Evolutionary conservation across 2,329 filamentous ascomycete species (phyloP), one percentile per base, ranked within the genome.

Genomic region (Diaporthe destruens): DNA sequence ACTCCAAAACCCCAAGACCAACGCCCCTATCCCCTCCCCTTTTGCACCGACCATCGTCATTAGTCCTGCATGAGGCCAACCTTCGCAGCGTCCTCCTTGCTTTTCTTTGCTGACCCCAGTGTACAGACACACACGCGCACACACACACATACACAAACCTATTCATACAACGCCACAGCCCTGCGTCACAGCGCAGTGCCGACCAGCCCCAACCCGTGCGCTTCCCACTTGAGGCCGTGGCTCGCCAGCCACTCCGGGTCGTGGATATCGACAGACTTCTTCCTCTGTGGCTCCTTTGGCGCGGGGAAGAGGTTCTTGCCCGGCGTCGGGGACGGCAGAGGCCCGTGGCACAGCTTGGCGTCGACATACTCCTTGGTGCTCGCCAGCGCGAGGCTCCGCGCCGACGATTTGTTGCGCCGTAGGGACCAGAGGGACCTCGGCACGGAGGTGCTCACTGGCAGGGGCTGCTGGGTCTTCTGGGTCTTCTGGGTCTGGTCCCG

Each of bases 191-290:
- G 47, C 18, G 59, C 61, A n/a, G 69, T 39, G 32, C 54, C 71
- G 32, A 68, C 47, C 56, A 71, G 12, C 25, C 72, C 69, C 36
- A 71, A 18, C 18, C 61, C 69, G 11, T 49, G 69, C 12, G 47
- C 61, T 55, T 71, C 63, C 72, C 72, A 73, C 36, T 69, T 68
- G 39, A 73, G 39, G 12, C 72, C 72, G 47, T 73, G 69, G 25
- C 54, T 71, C 29, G 47, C 69, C 61, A 73, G 49, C 72, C 72
- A 71, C 23, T 53, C 61, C 36, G 54, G 69, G 23, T 69, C 72
- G 36, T 73, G 72, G 16, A 73, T 68, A 32, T 71, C 69, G 29
- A 71, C 65, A 12, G 59, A 32, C 36, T 49, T 56, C 29, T 44
- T 54, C 42, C 34, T 69, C 16, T 61, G 25, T 23, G 47, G 47